phyloP scores from a whole-genome alignment of 441 rosid species.

The Eutrema salsugineum region DNA sequence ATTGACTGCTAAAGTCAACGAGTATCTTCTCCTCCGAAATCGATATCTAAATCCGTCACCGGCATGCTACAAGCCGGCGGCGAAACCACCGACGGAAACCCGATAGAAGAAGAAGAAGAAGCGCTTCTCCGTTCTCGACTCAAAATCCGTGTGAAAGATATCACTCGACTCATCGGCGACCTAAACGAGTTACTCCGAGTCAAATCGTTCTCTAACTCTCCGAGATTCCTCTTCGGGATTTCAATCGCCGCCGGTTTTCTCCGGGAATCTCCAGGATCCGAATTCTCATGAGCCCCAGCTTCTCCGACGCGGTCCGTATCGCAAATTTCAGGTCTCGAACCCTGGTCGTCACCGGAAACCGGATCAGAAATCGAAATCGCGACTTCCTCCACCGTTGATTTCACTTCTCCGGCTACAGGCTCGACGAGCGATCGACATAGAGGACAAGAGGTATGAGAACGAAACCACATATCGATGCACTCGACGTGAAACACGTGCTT shows the following conservation, averaged over 20 bases:
- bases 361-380: neutral
- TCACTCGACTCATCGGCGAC: slow-evolving; percentile 60
- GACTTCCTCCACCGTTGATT: neutral
- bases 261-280: neutral
- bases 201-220: slow-evolving; percentile 32
- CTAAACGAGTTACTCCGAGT: slow-evolving; percentile 32
- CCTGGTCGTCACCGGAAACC: neutral
- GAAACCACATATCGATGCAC: slow-evolving; percentile 88
- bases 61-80: neutral
- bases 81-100: neutral
- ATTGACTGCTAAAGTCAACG: neutral
- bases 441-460: slow-evolving; percentile 73
- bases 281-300: slow-evolving; percentile 32
- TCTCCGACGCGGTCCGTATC: slow-evolving; percentile 6
- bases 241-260: slow-evolving; percentile 42
- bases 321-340: slow-evolving; percentile 7
- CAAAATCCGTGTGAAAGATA: slow-evolving; percentile 60
- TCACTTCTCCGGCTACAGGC: slow-evolving; percentile 6
- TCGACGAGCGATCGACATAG: slow-evolving; percentile 69
- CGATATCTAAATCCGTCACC: slow-evolving; percentile 37
- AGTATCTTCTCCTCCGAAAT: slow-evolving; percentile 35
- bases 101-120: slow-evolving; percentile 31
- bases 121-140: slow-evolving; percentile 45
- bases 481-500: slow-evolving; percentile 62
- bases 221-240: slow-evolving; percentile 38